Conservation (phyloP, 768 basidiomycete genomes). For the Leucocoprinus birnbaumii region DNA sequence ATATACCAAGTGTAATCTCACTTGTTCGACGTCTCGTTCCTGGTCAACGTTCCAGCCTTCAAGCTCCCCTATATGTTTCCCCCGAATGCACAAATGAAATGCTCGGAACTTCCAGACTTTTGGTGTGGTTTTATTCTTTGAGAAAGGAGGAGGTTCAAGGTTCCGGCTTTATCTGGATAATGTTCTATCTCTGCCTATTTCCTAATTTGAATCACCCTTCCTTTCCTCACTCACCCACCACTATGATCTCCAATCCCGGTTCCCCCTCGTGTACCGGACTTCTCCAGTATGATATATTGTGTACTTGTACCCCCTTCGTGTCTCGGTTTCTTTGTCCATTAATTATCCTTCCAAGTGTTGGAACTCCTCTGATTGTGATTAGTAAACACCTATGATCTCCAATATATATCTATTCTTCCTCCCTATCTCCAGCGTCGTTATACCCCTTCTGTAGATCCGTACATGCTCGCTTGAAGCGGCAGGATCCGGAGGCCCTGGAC, state of each 20-base stretch:
- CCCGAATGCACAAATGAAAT: no score
- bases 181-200: not conserved
- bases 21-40: not conserved
- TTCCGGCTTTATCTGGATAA: slow-evolving; percentile 6
- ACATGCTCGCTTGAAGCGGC: no score
- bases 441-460: no score
- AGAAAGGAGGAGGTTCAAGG: not conserved
- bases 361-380: not conserved
- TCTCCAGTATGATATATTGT: not conserved
- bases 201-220: not conserved
- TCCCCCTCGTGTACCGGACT: not conserved
- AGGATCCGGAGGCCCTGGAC: no score
- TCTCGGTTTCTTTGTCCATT: not conserved
- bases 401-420: no score
- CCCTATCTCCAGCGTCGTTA: no score
- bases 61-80: not conserved
- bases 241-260: not conserved
- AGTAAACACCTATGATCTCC: not conserved
- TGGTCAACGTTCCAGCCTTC: not conserved
- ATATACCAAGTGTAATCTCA: not conserved
- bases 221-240: not conserved
- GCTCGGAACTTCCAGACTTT: no score
- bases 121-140: not conserved
- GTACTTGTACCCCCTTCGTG: not conserved
- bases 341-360: no score